Base-by-base conservation (phyloP, 1,139 yeast genomes). In the Pichia norvegensis region DNA sequence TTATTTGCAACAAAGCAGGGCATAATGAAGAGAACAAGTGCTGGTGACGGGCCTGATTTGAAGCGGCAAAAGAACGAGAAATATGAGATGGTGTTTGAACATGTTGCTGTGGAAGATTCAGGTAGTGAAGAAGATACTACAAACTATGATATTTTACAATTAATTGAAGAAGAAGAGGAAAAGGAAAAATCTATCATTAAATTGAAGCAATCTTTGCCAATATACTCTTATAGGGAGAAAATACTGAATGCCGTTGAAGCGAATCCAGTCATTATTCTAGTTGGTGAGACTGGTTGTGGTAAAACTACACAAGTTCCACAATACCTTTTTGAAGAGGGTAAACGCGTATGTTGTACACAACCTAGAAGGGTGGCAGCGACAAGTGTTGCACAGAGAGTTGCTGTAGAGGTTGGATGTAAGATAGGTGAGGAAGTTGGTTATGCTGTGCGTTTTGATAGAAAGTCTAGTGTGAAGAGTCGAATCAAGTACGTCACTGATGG, bases 221-320 rank as follows among this genome's bases (percentile, higher is more conserved):
- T 90, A 1, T 86, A 69, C 57, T 67, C 72, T 44, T 83, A 78
- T 65, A 70, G 87, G 46, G 68, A 74, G 2, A 72, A 77, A 43
- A 72, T 92, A 27, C 63, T 92, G n/a, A 70, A 73, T 0, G 79
- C 87, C 0, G 73, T 92, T 3, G 60, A 63, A 20, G 65, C 74
- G 16, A 76, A 84, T 57, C 96, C 85, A 57, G 84, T 90, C 7
- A 60, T 90, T 36, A 82, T 92, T 33, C 82, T 92, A 33, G 95
- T 90, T 36, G 98, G 97, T 46, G 97, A 92, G 61, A 92, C 98
- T 0, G 98, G 98, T 41, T 88, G 97, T 0, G 98, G 98, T 56
- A 92, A 92, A 58, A 92, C 98, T 0, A 92, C 98, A 0, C 97
- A 92, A 64, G 67, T 92, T 13, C 97, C 97, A 0, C 97, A 92